Base-by-base conservation (phyloP, 768 basidiomycete genomes). In the Rhodotorula toruloides region DNA sequence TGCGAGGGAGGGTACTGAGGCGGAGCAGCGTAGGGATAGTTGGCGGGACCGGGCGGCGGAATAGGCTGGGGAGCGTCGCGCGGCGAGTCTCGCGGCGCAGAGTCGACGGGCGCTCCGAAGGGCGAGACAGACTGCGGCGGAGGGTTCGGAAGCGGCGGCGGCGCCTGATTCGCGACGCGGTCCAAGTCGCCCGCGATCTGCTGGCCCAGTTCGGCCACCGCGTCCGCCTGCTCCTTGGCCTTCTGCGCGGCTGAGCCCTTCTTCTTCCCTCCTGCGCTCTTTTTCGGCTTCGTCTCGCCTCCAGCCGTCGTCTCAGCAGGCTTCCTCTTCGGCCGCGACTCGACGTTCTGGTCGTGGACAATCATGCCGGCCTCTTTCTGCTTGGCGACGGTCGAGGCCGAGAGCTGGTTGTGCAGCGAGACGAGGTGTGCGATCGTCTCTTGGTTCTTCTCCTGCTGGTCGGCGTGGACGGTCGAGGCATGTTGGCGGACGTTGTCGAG, bases 401-500 rank as follows among this genome's bases (percentile, higher is more conserved):
- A 85, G 84, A 93, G 91, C 63, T 81, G 82, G 48, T 89, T 88
- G 73, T 93, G 90, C 52, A 93, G 82, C 9, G 84, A 82, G 54
- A 88, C 88, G 67, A 93, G 84, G 64, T 90, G 87, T 72, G 88
- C 86, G 89, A 92, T 91, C 89, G 91, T 91, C 58, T 83, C 80
- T 76, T 90, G 88, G 80, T 93, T 93, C 79, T 86, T 84, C 0
- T 88, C 88, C 17, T 66, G 65, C 80, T 90, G 89, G 77, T 96
- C 91, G n/a, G 91, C 86, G 74, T 98, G 94, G 1, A 96, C 92
- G 10, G 93, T 94, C 82, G 93, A 89, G 0, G 92, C 90, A 77
- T 98, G 94, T 76, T 98, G 94, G 52, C 94, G 86, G 37, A 98
- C 84, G 76, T 98, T 98, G 79, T 98, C 94, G 76, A 98, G 86